phyloP scores from a whole-genome alignment of 805 yeast species.

The Ogataea naganishii region DNA sequence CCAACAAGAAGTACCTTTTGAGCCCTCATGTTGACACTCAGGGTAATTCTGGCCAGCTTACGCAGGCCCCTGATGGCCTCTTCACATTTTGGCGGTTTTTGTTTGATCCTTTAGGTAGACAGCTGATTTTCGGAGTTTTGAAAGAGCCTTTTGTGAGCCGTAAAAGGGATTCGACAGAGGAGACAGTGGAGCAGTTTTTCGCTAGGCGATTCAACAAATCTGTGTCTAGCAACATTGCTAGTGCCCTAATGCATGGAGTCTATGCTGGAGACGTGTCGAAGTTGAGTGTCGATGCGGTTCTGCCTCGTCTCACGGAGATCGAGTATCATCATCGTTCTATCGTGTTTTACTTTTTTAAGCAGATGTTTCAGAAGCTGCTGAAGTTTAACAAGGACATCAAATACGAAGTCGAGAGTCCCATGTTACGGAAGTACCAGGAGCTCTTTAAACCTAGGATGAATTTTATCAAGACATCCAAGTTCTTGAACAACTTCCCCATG shows the following conservation, averaged over 20 bases:
- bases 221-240: constrained; percentile 47
- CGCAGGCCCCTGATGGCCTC: constrained; percentile 44
- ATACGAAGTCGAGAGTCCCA: constrained; percentile 13
- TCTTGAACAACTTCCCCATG: constrained; percentile 52
- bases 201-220: constrained; percentile 60
- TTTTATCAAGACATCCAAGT: constrained; percentile 25
- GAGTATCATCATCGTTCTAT: constrained; percentile 58
- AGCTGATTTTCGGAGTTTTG: constrained; percentile 33
- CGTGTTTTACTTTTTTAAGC: constrained; percentile 33
- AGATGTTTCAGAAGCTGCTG: constrained; percentile 18
- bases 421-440: constrained; percentile 29
- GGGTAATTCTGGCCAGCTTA: constrained; percentile 29
- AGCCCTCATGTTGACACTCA: constrained; percentile 16
- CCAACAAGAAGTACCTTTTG: constrained; percentile 66
- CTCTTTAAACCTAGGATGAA: constrained; percentile 31
- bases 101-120: constrained; percentile 34
- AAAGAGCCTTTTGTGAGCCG: constrained; percentile 40
- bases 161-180: constrained; percentile 39
- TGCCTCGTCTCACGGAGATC: constrained; percentile 45
- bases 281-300: constrained; percentile 56
- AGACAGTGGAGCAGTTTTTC: constrained; percentile 60
- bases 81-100: constrained; percentile 23
- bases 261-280: constrained; percentile 76
- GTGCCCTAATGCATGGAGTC: constrained; percentile 84
- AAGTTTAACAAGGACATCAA: constrained; percentile 2